These are phyloP conservation scores for Stereocaulon alpinum DNA, from an alignment of 495 filamentous ascomycete genomes.

Conservation along the genomic window DNA sequence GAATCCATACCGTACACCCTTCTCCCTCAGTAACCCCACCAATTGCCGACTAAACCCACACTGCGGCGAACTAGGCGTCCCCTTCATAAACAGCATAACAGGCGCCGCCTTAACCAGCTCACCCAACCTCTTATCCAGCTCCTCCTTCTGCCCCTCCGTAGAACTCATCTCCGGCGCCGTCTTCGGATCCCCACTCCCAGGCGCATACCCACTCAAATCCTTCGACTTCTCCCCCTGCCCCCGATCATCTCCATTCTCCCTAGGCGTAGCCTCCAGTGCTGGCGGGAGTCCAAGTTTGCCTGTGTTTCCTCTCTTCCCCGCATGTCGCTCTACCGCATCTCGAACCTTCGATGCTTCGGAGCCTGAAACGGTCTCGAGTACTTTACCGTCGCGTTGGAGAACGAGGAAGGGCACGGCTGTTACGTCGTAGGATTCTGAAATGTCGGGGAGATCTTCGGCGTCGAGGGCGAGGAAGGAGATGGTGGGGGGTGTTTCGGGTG, in stretches of 20 bases:
- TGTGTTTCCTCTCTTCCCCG: constrained; percentile 33
- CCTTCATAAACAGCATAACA: constrained; percentile 88
- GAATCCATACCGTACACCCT: constrained; percentile 89
- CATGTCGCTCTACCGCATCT: constrained; percentile 71
- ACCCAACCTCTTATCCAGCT: constrained; percentile 61
- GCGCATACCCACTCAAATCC: constrained; percentile 35
- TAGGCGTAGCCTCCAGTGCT: constrained; percentile 36
- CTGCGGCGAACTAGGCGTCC: constrained; percentile 81
- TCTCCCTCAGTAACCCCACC: constrained; percentile 74
- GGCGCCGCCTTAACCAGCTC: constrained; percentile 87
- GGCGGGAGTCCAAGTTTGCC: constrained; percentile 42
- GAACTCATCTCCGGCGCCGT: constrained; percentile 40
- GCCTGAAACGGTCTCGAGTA: constrained; percentile 74
- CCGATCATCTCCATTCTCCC: constrained; percentile 31
- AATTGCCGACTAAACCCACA: constrained; percentile 91
- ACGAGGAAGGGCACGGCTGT: constrained; percentile 89
- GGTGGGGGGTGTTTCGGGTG: constrained; percentile 48
- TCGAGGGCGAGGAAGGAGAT: constrained; percentile 80
- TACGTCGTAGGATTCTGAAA: constrained; percentile 83
- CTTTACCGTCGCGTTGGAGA: constrained; percentile 55
- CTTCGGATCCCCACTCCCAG: constrained; percentile 35
- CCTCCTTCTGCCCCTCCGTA: constrained; percentile 58
- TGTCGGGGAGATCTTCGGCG: constrained; percentile 79
- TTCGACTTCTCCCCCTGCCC: constrained; percentile 25
- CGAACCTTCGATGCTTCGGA: constrained; percentile 77